Conservation (phyloP, 306 rosid genomes). For the Prunus fruticosa region DNA sequence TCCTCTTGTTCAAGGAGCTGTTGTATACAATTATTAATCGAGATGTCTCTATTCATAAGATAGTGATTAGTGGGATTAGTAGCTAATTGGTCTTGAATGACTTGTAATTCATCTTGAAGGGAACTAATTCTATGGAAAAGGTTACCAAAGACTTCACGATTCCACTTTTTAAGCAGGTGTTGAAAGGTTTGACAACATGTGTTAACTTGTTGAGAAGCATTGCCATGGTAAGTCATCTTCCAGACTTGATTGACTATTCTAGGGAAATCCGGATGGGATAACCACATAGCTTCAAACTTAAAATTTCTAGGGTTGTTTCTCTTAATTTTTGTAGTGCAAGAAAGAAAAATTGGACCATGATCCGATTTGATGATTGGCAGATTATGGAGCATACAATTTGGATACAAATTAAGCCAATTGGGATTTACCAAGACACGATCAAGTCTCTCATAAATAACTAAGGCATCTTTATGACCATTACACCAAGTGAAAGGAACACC, state of each 20-base stretch:
- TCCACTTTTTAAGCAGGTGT: no score
- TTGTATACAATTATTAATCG: no score
- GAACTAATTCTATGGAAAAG: no score
- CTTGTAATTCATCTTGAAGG: no score
- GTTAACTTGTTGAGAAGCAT: no score
- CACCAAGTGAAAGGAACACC: neutral
- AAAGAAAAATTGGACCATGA: neutral
- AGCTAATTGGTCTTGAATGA: no score
- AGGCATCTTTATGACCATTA: neutral
- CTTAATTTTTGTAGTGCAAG: no score
- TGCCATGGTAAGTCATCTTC: neutral
- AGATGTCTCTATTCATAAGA: no score
- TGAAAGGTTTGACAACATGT: no score
- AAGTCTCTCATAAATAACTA: neutral
- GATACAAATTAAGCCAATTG: neutral
- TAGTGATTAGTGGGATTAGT: no score
- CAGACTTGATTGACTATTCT: neutral
- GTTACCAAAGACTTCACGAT: no score
- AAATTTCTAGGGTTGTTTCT: neutral
- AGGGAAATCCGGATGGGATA: neutral
- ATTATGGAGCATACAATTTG: neutral
- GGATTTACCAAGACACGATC: neutral
- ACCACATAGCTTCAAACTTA: neutral
- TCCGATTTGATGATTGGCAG: neutral
- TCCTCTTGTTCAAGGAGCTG: no score